These are phyloP conservation scores for Akanthomyces uredinophilus DNA, from an alignment of 2,329 filamentous ascomycete genomes.

Conservation along the genomic window DNA sequence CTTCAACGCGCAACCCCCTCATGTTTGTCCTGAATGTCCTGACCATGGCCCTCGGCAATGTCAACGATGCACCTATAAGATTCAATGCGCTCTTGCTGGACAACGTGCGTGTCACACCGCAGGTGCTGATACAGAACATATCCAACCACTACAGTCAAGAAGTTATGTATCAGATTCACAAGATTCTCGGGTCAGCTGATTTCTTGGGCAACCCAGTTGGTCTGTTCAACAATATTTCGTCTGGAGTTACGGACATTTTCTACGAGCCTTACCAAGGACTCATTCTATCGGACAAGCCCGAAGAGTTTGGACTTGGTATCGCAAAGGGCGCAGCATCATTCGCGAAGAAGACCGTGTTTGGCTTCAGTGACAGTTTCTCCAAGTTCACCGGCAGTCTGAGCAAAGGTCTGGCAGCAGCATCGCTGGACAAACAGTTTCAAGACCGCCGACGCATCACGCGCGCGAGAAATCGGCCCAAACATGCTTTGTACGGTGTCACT, in stretches of 20 bases:
- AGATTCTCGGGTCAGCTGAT: slow-evolving; percentile 93
- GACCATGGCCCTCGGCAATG: slow-evolving; percentile 98
- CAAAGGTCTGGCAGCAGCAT: slow-evolving; percentile 91
- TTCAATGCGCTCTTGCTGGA: slow-evolving; percentile 93
- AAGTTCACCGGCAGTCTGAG: slow-evolving; percentile 97
- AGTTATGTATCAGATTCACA: slow-evolving; percentile 90
- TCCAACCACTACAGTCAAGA: slow-evolving; percentile 96
- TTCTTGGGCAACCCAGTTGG: slow-evolving; percentile 97
- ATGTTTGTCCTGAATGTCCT: slow-evolving; percentile 99
- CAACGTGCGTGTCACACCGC: slow-evolving; percentile 86
- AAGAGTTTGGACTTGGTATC: slow-evolving; percentile 90
- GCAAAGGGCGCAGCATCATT: slow-evolving; percentile 96
- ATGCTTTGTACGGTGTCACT: slow-evolving; percentile 93
- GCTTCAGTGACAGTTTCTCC: slow-evolving; percentile 93
- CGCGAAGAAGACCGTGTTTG: slow-evolving; percentile 97
- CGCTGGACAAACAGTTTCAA: slow-evolving; percentile 97
- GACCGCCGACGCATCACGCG: slow-evolving; percentile 90
- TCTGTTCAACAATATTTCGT: slow-evolving; percentile 96
- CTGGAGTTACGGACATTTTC: slow-evolving; percentile 95
- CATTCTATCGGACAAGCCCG: slow-evolving; percentile 91
- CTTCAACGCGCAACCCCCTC: slow-evolving; percentile 82
- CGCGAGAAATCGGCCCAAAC: slow-evolving; percentile 90
- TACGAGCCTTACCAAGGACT: slow-evolving; percentile 98
- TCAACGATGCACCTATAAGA: slow-evolving; percentile 93
- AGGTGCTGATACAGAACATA: slow-evolving; percentile 77